Evolutionary conservation across 768 basidiomycete genomes (phyloP).

Genomic region (Russula sp.): DNA sequence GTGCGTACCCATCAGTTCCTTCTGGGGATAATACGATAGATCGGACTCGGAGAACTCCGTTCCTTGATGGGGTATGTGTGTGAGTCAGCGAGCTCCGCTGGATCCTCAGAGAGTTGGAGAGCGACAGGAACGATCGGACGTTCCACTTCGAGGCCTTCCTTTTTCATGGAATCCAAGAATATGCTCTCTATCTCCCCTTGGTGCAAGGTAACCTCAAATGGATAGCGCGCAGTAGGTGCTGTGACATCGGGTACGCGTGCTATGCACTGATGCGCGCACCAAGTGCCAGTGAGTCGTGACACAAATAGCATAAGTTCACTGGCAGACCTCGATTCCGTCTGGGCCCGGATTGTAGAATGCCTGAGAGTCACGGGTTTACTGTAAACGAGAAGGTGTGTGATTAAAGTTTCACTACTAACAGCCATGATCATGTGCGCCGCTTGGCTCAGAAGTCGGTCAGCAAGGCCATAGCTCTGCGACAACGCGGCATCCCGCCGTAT

Average conservation of each 20-base stretch:
- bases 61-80: slow-evolving; percentile 34
- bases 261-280: slow-evolving; percentile 40
- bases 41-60: not conserved
- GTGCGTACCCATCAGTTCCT: slow-evolving; percentile 26
- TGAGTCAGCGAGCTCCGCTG: slow-evolving; percentile 27
- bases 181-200: slow-evolving; percentile 51
- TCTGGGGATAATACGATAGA: no score
- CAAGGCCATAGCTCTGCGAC: slow-evolving; percentile 68
- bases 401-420: slow-evolving; percentile 35
- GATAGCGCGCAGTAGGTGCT: slow-evolving; percentile 58
- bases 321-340: slow-evolving; percentile 52
- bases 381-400: not conserved
- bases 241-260: slow-evolving; percentile 58
- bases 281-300: not conserved
- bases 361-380: slow-evolving; percentile 32
- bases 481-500: not conserved
- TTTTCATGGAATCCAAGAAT: slow-evolving; percentile 50
- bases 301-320: not conserved
- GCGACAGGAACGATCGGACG: slow-evolving; percentile 46
- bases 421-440: slow-evolving; percentile 66
- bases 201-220: slow-evolving; percentile 65
- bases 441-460: slow-evolving; percentile 53
- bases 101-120: slow-evolving; percentile 41
- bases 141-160: slow-evolving; percentile 43
- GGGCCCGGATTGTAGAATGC: slow-evolving; percentile 68